Percentiles rank a stretch among this genome's conserved stretches.
Conservation (phyloP, 345 rosid genomes). For the Draba incana region DNA sequence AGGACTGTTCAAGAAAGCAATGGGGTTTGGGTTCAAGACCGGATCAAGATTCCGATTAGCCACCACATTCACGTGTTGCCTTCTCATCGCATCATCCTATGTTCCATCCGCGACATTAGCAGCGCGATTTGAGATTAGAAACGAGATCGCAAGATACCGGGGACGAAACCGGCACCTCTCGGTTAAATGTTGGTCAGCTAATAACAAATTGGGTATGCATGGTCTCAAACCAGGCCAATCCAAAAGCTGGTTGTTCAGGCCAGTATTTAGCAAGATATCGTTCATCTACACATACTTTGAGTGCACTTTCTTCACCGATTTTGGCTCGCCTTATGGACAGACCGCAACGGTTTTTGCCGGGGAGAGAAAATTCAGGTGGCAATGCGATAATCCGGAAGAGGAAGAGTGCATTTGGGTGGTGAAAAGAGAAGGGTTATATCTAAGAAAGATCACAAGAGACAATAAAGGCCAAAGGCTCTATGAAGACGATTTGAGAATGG, state of each 20-base stretch:
- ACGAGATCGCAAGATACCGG: conserved; percentile 30
- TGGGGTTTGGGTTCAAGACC: conserved; percentile 1
- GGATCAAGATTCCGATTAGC: conserved; percentile 11
- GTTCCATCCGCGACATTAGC: conserved; percentile 14
- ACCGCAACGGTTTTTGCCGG: conserved; percentile 39
- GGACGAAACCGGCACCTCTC: conserved; percentile 29
- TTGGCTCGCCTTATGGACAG: conserved; percentile 36
- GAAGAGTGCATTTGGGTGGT: conserved; percentile 45
- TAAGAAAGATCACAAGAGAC: conserved; percentile 35
- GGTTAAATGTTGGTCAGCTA: conserved; percentile 33
- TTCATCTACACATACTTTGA: conserved; percentile 40
- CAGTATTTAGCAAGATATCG: conserved; percentile 38
- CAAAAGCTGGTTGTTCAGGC: conserved; percentile 43
- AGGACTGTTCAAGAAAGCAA: conserved; percentile 23
- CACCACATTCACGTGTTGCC: conserved; percentile 30
- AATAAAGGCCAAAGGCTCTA: conserved; percentile 21
- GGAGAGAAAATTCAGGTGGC: conserved; percentile 36
- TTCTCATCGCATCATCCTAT: conserved; percentile 27
- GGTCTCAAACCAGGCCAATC: conserved; percentile 20
- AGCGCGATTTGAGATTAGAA: conserved; percentile 42
- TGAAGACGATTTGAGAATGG: conserved; percentile 13
- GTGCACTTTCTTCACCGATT: conserved; percentile 35
- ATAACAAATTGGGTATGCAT: conserved; percentile 26
- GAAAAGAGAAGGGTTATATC: conserved; percentile 32
- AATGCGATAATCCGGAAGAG: conserved; percentile 35